A percentile compares a stretch with the other conserved stretches of the same genome.
phyloP scores from a whole-genome alignment of 306 rosid species.

The Vicia villosa region DNA sequence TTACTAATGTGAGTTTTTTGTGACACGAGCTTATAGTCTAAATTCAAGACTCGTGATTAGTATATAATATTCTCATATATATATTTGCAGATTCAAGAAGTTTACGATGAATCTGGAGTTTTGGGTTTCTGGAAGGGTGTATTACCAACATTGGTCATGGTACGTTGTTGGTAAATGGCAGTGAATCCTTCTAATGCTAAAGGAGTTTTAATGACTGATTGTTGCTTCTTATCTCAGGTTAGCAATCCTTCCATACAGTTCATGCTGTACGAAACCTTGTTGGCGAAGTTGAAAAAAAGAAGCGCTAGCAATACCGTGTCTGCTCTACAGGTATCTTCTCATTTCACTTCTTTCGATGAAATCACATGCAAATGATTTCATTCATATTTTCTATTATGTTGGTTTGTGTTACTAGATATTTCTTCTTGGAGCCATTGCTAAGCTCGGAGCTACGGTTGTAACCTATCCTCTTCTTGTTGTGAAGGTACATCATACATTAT shows the following conservation, averaged over 20 bases:
- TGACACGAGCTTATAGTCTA: too few species aligned
- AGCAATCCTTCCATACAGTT: slow-evolving; percentile 97
- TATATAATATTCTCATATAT: neutral
- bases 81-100: slow-evolving; percentile 73
- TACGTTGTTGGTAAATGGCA: slow-evolving; percentile 50
- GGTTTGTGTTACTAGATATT: slow-evolving; percentile 59
- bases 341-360: slow-evolving; percentile 16
- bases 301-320: slow-evolving; percentile 56
- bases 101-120: slow-evolving; percentile 79
- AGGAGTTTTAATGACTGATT: slow-evolving; percentile 47
- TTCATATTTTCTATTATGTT: neutral
- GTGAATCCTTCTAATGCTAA: slow-evolving; percentile 33
- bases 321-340: slow-evolving; percentile 73
- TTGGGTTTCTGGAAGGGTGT: slow-evolving; percentile 95
- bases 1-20: too few species aligned
- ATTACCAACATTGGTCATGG: slow-evolving; percentile 89
- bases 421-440: slow-evolving; percentile 92
- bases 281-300: slow-evolving; percentile 65
- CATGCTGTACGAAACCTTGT: slow-evolving; percentile 94
- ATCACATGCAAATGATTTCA: neutral
- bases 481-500: slow-evolving; percentile 58
- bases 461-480: slow-evolving; percentile 94
- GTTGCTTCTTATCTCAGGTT: slow-evolving; percentile 59
- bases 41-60: too few species aligned
- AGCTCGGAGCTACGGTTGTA: slow-evolving; percentile 93